Conservation (phyloP, 179 eudicot genomes). For the Carnegiea gigantea region DNA sequence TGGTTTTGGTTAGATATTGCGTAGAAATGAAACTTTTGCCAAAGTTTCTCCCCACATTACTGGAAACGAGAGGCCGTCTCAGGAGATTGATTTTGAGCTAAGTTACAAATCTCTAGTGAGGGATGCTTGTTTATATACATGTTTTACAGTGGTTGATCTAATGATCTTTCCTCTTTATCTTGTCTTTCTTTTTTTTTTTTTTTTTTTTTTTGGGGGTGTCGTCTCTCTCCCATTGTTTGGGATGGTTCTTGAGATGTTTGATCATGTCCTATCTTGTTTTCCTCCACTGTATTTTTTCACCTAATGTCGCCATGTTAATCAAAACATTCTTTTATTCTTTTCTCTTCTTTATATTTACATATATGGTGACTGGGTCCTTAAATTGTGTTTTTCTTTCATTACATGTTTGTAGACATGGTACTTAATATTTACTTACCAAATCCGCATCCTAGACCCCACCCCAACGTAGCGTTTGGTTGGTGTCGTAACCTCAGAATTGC, state of each 20-base stretch:
- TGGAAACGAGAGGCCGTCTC: neutral
- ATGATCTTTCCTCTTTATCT: neutral
- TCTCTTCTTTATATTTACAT: neutral
- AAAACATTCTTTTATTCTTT: constrained; percentile 29
- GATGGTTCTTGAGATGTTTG: constrained; percentile 20
- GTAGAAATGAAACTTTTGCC: constrained; percentile 10
- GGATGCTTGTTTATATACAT: constrained; percentile 18
- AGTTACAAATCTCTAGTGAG: constrained; percentile 13
- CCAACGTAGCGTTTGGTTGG: no score
- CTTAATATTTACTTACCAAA: neutral
- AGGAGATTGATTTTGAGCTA: constrained; percentile 12
- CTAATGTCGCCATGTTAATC: constrained; percentile 9
- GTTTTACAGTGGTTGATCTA: constrained; percentile 8
- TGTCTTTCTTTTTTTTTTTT: neutral
- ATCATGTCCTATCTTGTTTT: constrained; percentile 10
- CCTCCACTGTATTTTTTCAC: constrained; percentile 4
- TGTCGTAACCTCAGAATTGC: no score
- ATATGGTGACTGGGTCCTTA: neutral
- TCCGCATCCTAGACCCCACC: neutral
- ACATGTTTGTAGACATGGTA: neutral
- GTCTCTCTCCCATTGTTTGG: constrained; percentile 18
- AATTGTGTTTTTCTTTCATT: neutral
- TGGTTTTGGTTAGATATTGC: constrained; percentile 24
- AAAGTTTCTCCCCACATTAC: constrained; percentile 10
- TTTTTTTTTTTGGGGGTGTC: neutral